Evolutionary conservation across 2,329 filamentous ascomycete species (phyloP), one percentile per base, ranked within the genome.

Genomic region (Epichloe amarillans): DNA sequence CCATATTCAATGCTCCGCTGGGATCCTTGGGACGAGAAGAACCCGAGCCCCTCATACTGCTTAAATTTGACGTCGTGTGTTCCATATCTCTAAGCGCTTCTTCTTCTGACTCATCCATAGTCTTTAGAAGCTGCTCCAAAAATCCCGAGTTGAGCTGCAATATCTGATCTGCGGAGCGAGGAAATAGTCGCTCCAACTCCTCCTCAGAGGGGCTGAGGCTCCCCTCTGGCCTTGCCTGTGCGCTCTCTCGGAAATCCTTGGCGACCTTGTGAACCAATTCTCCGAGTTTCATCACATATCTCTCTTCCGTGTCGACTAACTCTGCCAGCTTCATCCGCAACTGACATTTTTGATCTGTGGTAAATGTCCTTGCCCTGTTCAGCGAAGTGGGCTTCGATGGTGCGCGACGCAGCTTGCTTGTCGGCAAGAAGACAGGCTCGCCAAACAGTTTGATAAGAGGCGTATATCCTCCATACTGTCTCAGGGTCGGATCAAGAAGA

Each of bases 231-330:
- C 77, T 77, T 33, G 70, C 70, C 58, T 76, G 80, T 4, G 84
- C 83, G 55, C 82, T 84, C 47, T 83, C 72, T 35, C 86, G 82
- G 60, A 94, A 90, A 54, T 94, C 86, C 50, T 81, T 79, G 26
- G 88, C 88, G 33, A 96, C 81, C 53, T 84, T 80, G 55, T 86
- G 81, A 41, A 95, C 85, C 53, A 98, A 70, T 57, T 93, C 86
- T 54, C 86, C 80, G 51, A 98, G 69, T 66, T 97, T 96, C 59
- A 79, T 76, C 41, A 98, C 88, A 66, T 97, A 98, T 65, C 88
- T 84, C 63, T 93, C 88, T 65, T 98, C 93, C 0, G 93, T 98
- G 60, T 95, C 87, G 36, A 96, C 80, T 53, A 97, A 71, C 65
- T 98, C 93, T 53, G 80, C 83, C 75, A 98, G 83, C 65, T 95